Base-by-base conservation (phyloP, 176 grass and related monocot species). In the Musa schizocarpa region DNA sequence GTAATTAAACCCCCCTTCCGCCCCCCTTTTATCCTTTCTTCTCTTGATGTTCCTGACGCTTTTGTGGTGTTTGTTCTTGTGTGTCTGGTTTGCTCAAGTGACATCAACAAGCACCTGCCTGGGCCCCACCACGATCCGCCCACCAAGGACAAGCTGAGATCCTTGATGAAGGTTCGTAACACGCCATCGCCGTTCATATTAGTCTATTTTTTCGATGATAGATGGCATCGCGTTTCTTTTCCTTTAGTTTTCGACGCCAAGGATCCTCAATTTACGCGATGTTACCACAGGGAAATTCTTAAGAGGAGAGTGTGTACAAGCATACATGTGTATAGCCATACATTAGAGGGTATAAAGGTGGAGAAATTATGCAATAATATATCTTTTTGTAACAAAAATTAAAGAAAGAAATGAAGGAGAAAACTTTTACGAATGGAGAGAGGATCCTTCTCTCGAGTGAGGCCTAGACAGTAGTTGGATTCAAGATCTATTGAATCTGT, bases 71-170 rank as follows among this genome's bases (percentile, higher is more conserved):
- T 11, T 2, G 43, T 13, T 57, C 16, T 71, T 11, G 29, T 52
- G 69, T 71, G 20, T 16, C 7, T 2, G 48, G 9, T 50, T 48
- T 24, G 52, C 50, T 53, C 50, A 19, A 72, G 69, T 29, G 69
- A 72, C 50, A 72, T 72, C 69, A 72, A 72, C 69, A 72, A 72
- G 49, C 69, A 72, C 69, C 53, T 72, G 69, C 69, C 69, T 24
- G 69, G 69, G 20, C 50, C 50, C 49, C 69, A 72, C 69, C 69
- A 72, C 11, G 43, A 72, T 72, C 69, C 69, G 19, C 69, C 69
- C 69, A 22, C 69, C 50, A 72, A 72, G 69, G 49, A 53, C 17
- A 72, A 72, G 50, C 69, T 72, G 19, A 51, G 50, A 72, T 22
- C 69, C 9, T 22, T 72, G 50, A 72, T 72, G 69, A 53, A 54